phyloP scores from a whole-genome alignment of 75 land plant species.

The Sequoia sempervirens region DNA sequence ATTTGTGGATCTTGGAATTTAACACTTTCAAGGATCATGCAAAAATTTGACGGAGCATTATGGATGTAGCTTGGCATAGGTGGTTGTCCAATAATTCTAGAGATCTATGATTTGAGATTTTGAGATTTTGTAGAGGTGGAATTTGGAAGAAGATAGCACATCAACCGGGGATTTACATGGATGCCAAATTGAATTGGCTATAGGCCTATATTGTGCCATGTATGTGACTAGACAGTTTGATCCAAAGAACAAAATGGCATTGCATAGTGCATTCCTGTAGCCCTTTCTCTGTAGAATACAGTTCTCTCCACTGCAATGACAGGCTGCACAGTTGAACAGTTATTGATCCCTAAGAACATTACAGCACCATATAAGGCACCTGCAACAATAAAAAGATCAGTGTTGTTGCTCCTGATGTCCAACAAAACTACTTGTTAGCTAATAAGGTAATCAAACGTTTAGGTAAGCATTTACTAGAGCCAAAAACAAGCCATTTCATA shows the following conservation, averaged over 20 bases:
- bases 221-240: background rate
- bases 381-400: constrained; percentile 57
- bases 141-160: too few relatives aligned
- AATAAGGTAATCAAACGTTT: background rate
- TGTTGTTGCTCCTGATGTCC: constrained; percentile 58
- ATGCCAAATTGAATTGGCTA: too few relatives aligned
- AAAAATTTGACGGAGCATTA: too few relatives aligned
- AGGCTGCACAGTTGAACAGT: constrained; percentile 66
- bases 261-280: constrained; percentile 83
- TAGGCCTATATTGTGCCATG: too few relatives aligned
- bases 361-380: constrained; percentile 78
- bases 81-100: too few relatives aligned
- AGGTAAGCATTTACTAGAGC: background rate
- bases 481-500: background rate
- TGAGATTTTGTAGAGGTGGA: too few relatives aligned
- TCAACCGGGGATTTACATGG: too few relatives aligned
- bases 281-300: constrained; percentile 80
- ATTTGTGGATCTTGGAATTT: too few relatives aligned
- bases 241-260: background rate
- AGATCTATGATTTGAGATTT: too few relatives aligned
- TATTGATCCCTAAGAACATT: constrained; percentile 66
- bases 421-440: constrained; percentile 20
- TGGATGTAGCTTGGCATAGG: too few relatives aligned
- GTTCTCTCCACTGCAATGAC: constrained; percentile 72
- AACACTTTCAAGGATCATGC: too few relatives aligned